A percentile compares a stretch with the other conserved stretches of the same genome.
Conservation (phyloP, 306 rosid species). For the Hippophae gyantsensis region DNA sequence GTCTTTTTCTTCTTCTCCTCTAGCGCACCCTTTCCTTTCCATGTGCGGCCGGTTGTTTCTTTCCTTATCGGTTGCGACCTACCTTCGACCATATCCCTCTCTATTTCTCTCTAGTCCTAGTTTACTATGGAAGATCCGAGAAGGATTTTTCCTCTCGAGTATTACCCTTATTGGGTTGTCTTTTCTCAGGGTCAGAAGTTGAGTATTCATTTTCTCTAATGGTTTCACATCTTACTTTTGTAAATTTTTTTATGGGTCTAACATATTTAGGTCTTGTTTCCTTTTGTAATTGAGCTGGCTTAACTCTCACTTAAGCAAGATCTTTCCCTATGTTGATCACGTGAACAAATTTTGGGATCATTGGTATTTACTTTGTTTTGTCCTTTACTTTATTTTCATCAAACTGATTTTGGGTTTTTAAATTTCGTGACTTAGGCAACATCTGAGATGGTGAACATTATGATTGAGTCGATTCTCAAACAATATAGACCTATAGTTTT, state of each 20-base stretch:
- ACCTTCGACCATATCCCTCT: too few species aligned
- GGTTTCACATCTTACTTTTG: background rate
- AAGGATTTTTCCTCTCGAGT: constrained; percentile 61
- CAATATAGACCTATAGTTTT: constrained; percentile 59
- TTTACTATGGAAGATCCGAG: constrained; percentile 78
- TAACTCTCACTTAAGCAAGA: constrained; percentile 66
- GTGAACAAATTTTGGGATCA: constrained; percentile 20
- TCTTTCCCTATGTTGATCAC: constrained; percentile 91
- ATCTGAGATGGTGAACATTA: constrained; percentile 74
- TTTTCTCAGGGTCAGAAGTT: constrained; percentile 77
- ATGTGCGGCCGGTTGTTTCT: too few species aligned
- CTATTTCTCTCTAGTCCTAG: too few species aligned
- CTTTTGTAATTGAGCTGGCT: constrained; percentile 63
- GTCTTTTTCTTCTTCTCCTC: too few species aligned
- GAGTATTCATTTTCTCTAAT: constrained; percentile 19
- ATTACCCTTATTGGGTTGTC: constrained; percentile 88
- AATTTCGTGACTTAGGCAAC: constrained; percentile 50
- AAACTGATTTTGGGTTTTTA: background rate
- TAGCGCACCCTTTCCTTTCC: too few species aligned
- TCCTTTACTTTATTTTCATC: background rate
- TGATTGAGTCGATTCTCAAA: constrained; percentile 76
- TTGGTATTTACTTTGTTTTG: background rate
- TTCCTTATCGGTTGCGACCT: too few species aligned
- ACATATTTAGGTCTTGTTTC: background rate
- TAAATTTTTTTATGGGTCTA: background rate